These are phyloP conservation scores for Aspergillus sp. DNA, from an alignment of 2,329 filamentous ascomycete species.

Conservation along the genomic window DNA sequence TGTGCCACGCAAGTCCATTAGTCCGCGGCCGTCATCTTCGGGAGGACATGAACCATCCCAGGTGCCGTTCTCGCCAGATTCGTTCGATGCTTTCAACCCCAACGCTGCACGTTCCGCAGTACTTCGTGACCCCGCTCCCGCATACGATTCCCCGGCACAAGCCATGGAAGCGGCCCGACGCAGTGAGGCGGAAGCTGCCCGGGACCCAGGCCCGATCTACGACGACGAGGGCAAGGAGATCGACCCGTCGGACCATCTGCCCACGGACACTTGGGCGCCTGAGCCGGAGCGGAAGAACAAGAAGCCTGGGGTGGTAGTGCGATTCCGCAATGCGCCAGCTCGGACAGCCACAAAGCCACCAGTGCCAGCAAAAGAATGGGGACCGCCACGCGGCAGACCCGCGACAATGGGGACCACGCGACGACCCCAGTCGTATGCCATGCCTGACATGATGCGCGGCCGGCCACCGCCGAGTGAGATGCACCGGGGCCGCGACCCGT, in stretches of 20 bases:
- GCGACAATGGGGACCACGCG: neutral
- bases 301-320: slow-evolving; percentile 48
- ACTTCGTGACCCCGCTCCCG: slow-evolving; percentile 30
- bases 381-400: neutral
- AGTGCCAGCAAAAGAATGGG: slow-evolving; percentile 13
- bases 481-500: slow-evolving; percentile 19
- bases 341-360: slow-evolving; percentile 21
- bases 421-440: slow-evolving; percentile 11
- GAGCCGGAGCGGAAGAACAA: slow-evolving; percentile 59
- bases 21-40: slow-evolving; percentile 50
- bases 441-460: slow-evolving; percentile 3
- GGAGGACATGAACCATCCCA: slow-evolving; percentile 41
- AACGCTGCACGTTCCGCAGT: slow-evolving; percentile 32
- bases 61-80: slow-evolving; percentile 60
- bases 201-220: slow-evolving; percentile 57
- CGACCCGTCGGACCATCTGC: slow-evolving; percentile 64
- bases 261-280: slow-evolving; percentile 63
- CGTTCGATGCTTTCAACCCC: slow-evolving; percentile 59
- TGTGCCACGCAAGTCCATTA: slow-evolving; percentile 40
- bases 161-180: slow-evolving; percentile 38
- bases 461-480: slow-evolving; percentile 6
- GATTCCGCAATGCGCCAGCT: slow-evolving; percentile 41
- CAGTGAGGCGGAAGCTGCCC: slow-evolving; percentile 35
- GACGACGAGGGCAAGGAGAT: slow-evolving; percentile 63
- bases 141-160: slow-evolving; percentile 38